Base-by-base conservation (phyloP, 768 basidiomycete species). In the Austroboletus eburneus region DNA sequence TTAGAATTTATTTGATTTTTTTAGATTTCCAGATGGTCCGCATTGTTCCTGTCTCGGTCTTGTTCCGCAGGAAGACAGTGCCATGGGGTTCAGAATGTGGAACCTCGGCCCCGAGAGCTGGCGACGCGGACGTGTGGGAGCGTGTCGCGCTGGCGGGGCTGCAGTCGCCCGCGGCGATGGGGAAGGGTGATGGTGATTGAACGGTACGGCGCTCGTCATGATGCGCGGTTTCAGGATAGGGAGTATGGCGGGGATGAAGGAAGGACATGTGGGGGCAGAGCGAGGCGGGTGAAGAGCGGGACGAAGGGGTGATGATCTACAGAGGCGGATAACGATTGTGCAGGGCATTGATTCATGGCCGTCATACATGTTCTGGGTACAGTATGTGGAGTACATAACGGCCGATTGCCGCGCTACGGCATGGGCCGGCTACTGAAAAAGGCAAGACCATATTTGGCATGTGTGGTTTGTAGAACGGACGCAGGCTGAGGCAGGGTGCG, bases 371-470 rank as follows among this genome's bases (percentile, higher is more conserved):
- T 33, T 12, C n/a, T n/a, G n/a, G n/a, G n/a, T n/a, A n/a, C n/a
- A n/a, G n/a, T 46, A 42, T 49, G 39, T 46, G 39, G 51, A 42
- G 51, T 61, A 64, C 58, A 61, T 45, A 61, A 63, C 41, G 34
- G 43, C 62, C 61, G 51, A 62, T 64, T 63, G 51, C 58, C 49
- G 58, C 50, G 47, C 42, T 58, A 61, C 59, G 62, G 65, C 54
- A 66, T 46, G 39, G 43, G 49, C 49, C 49, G 52, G 21, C 17
- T 46, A 36, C 62, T 25, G 22, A 14, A 60, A 65, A 57, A 57
- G 65, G 63, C 30, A 65, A 55, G 1, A 35, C 57, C 59, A 5
- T 32, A 49, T 48, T 46, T 59, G 42, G 57, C 22, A 53, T 51
- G 23, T 42, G 39, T 54, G 36, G 50, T 55, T 50, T 61, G 43